A percentile compares a stretch with the other conserved stretches of the same genome.
These are phyloP conservation scores for Protea cynaroides DNA, from an alignment of 164 flowering plant genomes.

Conservation along the genomic window DNA sequence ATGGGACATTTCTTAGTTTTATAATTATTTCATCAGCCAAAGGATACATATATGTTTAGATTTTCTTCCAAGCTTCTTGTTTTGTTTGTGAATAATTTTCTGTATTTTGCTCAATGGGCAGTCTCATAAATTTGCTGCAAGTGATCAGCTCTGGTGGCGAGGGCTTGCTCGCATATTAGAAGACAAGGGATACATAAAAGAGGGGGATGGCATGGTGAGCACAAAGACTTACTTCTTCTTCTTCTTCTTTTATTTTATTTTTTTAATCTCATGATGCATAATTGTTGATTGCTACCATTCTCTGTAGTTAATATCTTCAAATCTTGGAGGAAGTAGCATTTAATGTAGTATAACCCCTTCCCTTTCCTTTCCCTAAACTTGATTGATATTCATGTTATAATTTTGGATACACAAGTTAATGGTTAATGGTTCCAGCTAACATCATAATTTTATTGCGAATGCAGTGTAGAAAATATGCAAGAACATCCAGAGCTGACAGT, in stretches of 20 bases:
- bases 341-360: neutral
- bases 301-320: neutral
- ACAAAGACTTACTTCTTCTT: neutral
- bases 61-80: neutral
- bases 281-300: neutral
- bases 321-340: neutral
- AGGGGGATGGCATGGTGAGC: slow-evolving; percentile 54
- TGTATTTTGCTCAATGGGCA: slow-evolving; percentile 21
- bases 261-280: slow-evolving; percentile 1
- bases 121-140: slow-evolving; percentile 44
- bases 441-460: too few species aligned
- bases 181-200: slow-evolving; percentile 61
- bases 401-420: too few species aligned
- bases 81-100: slow-evolving; percentile 8
- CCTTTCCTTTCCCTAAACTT: too few species aligned
- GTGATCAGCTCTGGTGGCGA: slow-evolving; percentile 76
- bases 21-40: neutral
- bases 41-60: neutral
- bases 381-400: too few species aligned
- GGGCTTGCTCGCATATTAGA: slow-evolving; percentile 79
- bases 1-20: too few species aligned
- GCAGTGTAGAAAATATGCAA: too few species aligned
- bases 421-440: too few species aligned
- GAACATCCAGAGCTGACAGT: too few species aligned
- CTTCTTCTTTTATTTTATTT: too few species aligned